phyloP scores from a whole-genome alignment of 305 asterid genomes.

The Fraxinus velutina region DNA sequence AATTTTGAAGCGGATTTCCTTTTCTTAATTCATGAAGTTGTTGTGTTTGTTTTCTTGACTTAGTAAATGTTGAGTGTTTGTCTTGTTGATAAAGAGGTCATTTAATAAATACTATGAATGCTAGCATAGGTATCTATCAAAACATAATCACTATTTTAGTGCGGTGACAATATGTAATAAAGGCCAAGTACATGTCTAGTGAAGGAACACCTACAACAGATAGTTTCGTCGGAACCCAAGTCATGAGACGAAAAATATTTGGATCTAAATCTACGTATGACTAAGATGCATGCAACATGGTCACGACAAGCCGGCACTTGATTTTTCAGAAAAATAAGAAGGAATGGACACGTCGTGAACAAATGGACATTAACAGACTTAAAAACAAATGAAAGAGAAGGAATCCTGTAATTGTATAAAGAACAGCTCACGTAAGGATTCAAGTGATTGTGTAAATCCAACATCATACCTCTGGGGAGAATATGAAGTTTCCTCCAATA shows the following conservation, averaged over 20 bases:
- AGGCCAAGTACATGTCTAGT: neutral
- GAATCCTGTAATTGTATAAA: neutral
- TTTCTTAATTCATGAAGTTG: neutral
- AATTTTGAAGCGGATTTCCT: neutral
- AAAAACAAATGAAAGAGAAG: neutral
- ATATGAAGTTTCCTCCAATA: slow-evolving; percentile 27
- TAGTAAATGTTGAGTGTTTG: neutral
- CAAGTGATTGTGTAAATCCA: neutral
- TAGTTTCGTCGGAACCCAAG: neutral
- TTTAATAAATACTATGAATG: neutral
- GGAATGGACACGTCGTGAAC: neutral
- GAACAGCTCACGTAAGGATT: neutral
- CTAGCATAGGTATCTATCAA: neutral
- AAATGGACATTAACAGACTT: slow-evolving; percentile 12
- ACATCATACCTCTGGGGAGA: slow-evolving; percentile 32
- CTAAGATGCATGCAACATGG: neutral
- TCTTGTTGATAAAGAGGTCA: neutral
- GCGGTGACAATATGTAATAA: neutral
- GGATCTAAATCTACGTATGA: neutral
- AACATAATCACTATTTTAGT: neutral
- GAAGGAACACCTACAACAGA: neutral
- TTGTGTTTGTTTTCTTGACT: neutral
- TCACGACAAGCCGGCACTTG: neutral
- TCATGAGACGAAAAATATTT: neutral
- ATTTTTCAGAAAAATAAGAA: neutral